phyloP scores from a whole-genome alignment of 495 filamentous ascomycete species.

The Darksidea phi region DNA sequence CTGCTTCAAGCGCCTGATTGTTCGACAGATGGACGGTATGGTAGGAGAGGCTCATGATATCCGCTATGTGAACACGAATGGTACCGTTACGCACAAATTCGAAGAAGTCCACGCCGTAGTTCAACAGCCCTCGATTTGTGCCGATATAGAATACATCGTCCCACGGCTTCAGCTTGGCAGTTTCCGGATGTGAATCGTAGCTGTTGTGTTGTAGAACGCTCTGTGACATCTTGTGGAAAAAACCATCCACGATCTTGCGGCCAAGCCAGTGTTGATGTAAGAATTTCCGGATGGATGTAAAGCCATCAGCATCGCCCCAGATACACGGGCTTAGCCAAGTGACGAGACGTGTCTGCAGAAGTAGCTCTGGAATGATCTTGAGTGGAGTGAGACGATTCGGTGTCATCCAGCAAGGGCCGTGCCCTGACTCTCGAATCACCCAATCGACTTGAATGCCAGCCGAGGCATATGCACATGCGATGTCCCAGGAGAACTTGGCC shows the following conservation, averaged over 20 bases:
- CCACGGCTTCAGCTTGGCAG: constrained; percentile 64
- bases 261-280: constrained; percentile 68
- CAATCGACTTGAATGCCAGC: constrained; percentile 68
- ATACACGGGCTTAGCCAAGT: constrained; percentile 67
- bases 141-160: constrained; percentile 52
- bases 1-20: constrained; percentile 56
- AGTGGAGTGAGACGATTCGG: constrained; percentile 62
- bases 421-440: constrained; percentile 75
- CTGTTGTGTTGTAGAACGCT: constrained; percentile 60
- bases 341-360: constrained; percentile 61
- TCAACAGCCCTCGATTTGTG: constrained; percentile 25
- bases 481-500: constrained; percentile 76
- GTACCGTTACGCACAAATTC: constrained; percentile 47
- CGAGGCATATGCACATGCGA: constrained; percentile 65
- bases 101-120: constrained; percentile 30
- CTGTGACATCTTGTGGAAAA: constrained; percentile 63
- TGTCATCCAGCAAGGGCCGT: constrained; percentile 71
- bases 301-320: constrained; percentile 59
- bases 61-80: constrained; percentile 61
- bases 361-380: constrained; percentile 61
- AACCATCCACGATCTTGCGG: constrained; percentile 63
- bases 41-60: constrained; percentile 55
- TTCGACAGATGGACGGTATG: constrained; percentile 57
- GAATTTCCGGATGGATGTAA: constrained; percentile 49
- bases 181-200: constrained; percentile 62